Evolutionary conservation across 2,329 filamentous ascomycete genomes (phyloP).

Genomic region (Colletotrichum orchidophilum): DNA sequence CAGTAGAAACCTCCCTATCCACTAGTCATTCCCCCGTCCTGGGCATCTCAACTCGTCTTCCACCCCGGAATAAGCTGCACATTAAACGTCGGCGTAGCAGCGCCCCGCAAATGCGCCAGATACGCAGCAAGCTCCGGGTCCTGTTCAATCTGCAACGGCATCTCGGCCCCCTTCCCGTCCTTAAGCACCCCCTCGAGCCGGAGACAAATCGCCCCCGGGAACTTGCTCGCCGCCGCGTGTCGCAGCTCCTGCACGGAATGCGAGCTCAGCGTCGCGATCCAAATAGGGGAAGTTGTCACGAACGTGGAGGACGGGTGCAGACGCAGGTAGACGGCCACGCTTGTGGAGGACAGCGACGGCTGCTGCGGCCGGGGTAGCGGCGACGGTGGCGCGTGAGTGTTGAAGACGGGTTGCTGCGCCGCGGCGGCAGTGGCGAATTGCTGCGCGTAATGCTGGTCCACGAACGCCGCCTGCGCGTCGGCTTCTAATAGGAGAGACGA

Average conservation of each 20-base stretch:
- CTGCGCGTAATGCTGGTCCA: slow-evolving; percentile 44
- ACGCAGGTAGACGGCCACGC: slow-evolving; percentile 73
- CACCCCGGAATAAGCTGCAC: slow-evolving; percentile 47
- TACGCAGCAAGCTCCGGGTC: slow-evolving; percentile 80
- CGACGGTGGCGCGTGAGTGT: slow-evolving; percentile 34
- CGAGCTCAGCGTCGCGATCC: slow-evolving; percentile 71
- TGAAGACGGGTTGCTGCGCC: slow-evolving; percentile 37
- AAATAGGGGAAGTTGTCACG: slow-evolving; percentile 61
- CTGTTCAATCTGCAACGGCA: slow-evolving; percentile 71
- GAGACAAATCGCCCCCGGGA: slow-evolving; percentile 66
- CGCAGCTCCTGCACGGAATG: slow-evolving; percentile 70
- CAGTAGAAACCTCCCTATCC: too few relatives aligned
- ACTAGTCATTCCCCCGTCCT: too few relatives aligned
- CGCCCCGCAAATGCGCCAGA: slow-evolving; percentile 67
- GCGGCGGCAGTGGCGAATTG: slow-evolving; percentile 39
- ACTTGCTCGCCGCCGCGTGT: slow-evolving; percentile 68
- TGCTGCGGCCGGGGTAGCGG: not conserved
- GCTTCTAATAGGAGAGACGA: slow-evolving; percentile 51
- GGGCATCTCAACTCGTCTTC: slow-evolving; percentile 17
- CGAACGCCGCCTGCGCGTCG: slow-evolving; percentile 48
- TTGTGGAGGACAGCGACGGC: slow-evolving; percentile 26
- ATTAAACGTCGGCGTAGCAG: slow-evolving; percentile 51
- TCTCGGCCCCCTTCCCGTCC: slow-evolving; percentile 66
- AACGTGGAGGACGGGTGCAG: slow-evolving; percentile 71
- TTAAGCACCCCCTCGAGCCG: slow-evolving; percentile 74